These are phyloP conservation scores for Platismatia glauca DNA, from an alignment of 495 filamentous ascomycete genomes.

Conservation along the genomic window DNA sequence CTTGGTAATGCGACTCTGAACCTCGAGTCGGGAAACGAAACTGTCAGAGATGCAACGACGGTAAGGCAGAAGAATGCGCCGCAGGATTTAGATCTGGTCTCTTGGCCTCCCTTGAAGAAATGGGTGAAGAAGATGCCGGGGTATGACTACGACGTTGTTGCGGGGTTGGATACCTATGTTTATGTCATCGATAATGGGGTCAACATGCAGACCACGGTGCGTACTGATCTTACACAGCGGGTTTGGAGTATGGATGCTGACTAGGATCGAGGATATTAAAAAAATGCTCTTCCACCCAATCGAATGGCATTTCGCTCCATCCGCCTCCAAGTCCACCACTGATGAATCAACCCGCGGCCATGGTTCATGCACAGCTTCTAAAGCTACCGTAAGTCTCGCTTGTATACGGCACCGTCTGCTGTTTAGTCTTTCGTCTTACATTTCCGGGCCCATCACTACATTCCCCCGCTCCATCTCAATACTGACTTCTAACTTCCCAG, in stretches of 20 bases:
- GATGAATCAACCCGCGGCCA: background rate
- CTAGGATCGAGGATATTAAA: background rate
- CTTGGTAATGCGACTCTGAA: background rate
- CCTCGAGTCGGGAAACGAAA: background rate
- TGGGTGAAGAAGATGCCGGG: background rate
- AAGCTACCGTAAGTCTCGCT: background rate
- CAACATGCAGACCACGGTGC: background rate
- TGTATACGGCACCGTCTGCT: too few relatives aligned
- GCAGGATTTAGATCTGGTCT: background rate
- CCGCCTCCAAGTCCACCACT: background rate
- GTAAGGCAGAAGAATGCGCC: background rate
- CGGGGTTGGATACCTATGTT: background rate
- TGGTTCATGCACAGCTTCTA: background rate
- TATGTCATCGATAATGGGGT: background rate
- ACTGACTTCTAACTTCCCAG: too few relatives aligned
- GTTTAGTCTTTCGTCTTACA: too few relatives aligned
- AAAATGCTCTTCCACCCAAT: background rate
- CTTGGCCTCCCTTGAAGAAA: background rate
- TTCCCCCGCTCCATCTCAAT: too few relatives aligned
- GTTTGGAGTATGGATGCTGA: background rate
- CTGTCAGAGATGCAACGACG: background rate
- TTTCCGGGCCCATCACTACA: too few relatives aligned
- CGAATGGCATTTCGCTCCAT: background rate
- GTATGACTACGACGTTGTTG: background rate
- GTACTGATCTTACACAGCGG: background rate